A percentile compares a stretch with the other conserved stretches of the same genome.
Evolutionary conservation across 2,329 filamentous ascomycete species (phyloP).

Genomic region (Epichloe aotearoae): DNA sequence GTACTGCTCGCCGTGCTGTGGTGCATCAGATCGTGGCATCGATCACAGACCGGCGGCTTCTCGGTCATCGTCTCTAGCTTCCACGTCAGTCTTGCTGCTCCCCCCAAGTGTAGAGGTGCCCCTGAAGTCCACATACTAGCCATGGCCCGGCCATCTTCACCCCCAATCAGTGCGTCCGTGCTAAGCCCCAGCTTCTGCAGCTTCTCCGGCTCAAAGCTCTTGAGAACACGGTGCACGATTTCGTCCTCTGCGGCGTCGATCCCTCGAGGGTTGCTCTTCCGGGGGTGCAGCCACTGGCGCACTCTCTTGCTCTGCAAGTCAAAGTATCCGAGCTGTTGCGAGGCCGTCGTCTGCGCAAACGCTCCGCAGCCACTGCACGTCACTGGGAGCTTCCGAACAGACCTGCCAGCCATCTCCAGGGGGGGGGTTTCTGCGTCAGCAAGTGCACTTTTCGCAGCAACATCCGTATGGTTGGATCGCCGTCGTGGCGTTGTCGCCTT

Average conservation of each 20-base stretch:
- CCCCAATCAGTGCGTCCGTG: conserved; percentile 22
- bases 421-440: background rate
- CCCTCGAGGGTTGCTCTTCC: conserved; percentile 7
- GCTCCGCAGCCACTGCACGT: conserved; percentile 55
- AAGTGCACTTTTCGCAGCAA: conserved; percentile 3
- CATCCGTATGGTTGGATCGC: conserved; percentile 15
- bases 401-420: background rate
- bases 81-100: background rate
- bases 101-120: background rate
- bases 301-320: conserved; percentile 37
- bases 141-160: background rate
- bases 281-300: conserved; percentile 28
- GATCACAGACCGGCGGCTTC: conserved; percentile 59
- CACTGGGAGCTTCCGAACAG: conserved; percentile 30
- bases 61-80: conserved; percentile 5
- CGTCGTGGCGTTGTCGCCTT: conserved; percentile 10
- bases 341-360: conserved; percentile 41
- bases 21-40: conserved; percentile 73
- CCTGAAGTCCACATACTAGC: background rate
- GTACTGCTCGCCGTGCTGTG: conserved; percentile 46
- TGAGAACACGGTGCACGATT: conserved; percentile 33
- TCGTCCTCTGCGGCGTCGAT: conserved; percentile 25
- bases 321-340: conserved; percentile 43
- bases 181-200: conserved; percentile 34
- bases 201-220: conserved; percentile 25